Evolutionary conservation across 768 basidiomycete species (phyloP).

Genomic region (Phylloporus rhodoxanthus): DNA sequence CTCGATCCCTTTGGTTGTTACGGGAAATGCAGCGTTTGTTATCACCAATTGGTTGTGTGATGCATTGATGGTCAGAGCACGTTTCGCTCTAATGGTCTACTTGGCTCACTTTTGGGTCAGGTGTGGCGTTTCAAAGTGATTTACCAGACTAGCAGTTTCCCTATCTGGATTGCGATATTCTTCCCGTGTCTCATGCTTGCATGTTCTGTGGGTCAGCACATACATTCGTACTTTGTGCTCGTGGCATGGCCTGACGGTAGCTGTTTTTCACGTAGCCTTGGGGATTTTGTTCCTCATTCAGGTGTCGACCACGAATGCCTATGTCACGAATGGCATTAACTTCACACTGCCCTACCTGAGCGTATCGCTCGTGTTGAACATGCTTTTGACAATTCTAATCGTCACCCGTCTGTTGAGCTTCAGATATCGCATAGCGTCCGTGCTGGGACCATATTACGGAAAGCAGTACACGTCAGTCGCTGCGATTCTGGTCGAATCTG

Average conservation of each 20-base stretch:
- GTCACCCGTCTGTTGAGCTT: constrained; percentile 23
- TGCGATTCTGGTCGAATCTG: constrained; percentile 34
- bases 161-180: constrained; percentile 7
- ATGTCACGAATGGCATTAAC: constrained; percentile 7
- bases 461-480: constrained; percentile 28
- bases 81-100: too few relatives aligned
- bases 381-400: constrained; percentile 30
- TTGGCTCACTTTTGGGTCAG: background rate
- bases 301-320: constrained; percentile 10
- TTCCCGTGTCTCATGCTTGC: constrained; percentile 10
- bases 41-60: constrained; percentile 16
- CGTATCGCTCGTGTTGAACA: constrained; percentile 28
- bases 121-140: constrained; percentile 18
- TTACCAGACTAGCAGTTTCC: constrained; percentile 4
- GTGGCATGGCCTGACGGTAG: background rate
- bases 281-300: constrained; percentile 10
- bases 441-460: constrained; percentile 22
- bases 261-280: background rate
- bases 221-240: background rate
- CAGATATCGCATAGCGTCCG: constrained; percentile 7
- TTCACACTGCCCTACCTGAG: constrained; percentile 22
- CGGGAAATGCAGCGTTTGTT: constrained; percentile 9
- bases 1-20: constrained; percentile 14
- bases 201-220: constrained; percentile 6
- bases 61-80: constrained; percentile 13